Evolutionary conservation across 768 basidiomycete genomes (phyloP).

Genomic region (Trametes punicea): DNA sequence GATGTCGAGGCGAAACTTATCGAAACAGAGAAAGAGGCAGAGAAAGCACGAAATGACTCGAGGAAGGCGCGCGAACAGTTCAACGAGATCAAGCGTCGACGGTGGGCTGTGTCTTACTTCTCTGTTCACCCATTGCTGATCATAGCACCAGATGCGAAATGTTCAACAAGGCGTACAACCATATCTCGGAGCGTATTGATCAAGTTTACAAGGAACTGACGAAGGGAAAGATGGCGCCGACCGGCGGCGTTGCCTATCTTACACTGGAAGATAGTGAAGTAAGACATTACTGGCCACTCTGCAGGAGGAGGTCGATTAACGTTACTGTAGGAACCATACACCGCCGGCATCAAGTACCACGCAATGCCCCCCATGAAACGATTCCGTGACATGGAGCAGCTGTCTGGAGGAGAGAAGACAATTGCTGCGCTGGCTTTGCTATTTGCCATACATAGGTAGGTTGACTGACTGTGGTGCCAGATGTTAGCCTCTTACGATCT

Average conservation of each 20-base stretch:
- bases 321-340: conserved; percentile 66
- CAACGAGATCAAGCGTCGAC: conserved; percentile 77
- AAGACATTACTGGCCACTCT: conserved; percentile 20
- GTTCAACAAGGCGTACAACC: conserved; percentile 94
- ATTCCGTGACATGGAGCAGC: conserved; percentile 98
- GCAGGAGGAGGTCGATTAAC: conserved; percentile 7
- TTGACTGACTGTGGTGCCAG: background rate
- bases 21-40: conserved; percentile 90
- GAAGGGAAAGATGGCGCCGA: conserved; percentile 88
- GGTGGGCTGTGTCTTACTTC: conserved; percentile 41
- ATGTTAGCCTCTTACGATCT: background rate
- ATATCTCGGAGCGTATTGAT: conserved; percentile 94
- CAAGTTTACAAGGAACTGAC: conserved; percentile 97
- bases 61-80: conserved; percentile 90
- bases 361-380: conserved; percentile 99
- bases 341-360: conserved; percentile 93
- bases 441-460: conserved; percentile 92
- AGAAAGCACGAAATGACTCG: conserved; percentile 86
- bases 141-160: conserved; percentile 56
- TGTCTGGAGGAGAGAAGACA: conserved; percentile 98
- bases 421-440: conserved; percentile 95
- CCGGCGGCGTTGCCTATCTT: conserved; percentile 96
- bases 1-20: conserved; percentile 81
- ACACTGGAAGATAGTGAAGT: conserved; percentile 96
- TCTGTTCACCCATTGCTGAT: background rate